Base-by-base conservation (phyloP, 306 rosid genomes). In the Dalbergia oliveri region DNA sequence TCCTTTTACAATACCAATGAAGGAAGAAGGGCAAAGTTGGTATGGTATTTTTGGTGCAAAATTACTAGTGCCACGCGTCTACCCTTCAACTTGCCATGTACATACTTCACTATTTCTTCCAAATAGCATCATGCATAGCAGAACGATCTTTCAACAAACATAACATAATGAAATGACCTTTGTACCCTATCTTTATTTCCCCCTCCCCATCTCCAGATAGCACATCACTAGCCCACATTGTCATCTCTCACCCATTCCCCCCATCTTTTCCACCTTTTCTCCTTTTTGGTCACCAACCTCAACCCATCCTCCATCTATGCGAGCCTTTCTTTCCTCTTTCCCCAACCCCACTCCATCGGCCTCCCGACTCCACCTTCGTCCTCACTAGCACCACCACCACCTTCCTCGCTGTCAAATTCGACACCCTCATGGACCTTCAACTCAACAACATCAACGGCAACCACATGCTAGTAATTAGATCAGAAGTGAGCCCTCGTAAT, bases 281-380 rank as follows among this genome's bases (percentile, higher is more conserved):
- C 98, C 4, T 91, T 94, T 82, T 87, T 95, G 21, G 78, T 91
- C 66, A 79, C 80, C 39, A 94, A 91, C 50, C 84, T 91, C 56
- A 91, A 94, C 83, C 98, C 98, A 0, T 90, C 95, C 31, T 94
- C 98, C 59, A 89, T 94, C 39, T 95, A 95, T 53, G 98, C 92
- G 34, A 97, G 97, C 2, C 89, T 94, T 18, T 94, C 98, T 15
- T 94, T 94, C 59, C 37, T 91, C n/a, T 94, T 63, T 71, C 97
- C 3, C 88, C 98, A 8, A 90, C 86, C 54, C 19, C 72, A 79
- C 8, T 3, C 79, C 0, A 44, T 90, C 57, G 98, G 98, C 0
- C 86, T 82, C 33, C 85, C 95, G 97, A 93, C 0, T 92, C 90
- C 33, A 88, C 43, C 58, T 81, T 94, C 23, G 95, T 95, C 2